Base-by-base conservation (phyloP, 345 rosid species). In the Heritiera fomes region DNA sequence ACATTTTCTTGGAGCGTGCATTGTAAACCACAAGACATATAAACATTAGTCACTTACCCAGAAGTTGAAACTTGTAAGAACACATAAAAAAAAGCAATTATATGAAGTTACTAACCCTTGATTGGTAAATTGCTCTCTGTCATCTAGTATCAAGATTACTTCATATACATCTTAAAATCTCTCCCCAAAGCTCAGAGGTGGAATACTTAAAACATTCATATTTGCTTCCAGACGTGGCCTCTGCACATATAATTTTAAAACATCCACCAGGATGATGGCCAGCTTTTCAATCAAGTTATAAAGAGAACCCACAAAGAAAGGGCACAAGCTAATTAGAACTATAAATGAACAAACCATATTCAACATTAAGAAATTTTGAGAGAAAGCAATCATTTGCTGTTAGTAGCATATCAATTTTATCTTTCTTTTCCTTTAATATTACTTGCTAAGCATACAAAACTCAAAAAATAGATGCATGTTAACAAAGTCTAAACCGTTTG, bases 161-260 rank as follows among this genome's bases (percentile, higher is more conserved):
- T 91, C 89, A 86, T 93, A 95, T 59, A 80, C 82, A 82, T 91
- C 94, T 83, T 87, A 92, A 86, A 95, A 95, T 34, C 86, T 83
- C 83, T 93, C 98, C 80, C 97, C 97, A 34, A 75, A 84, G 81
- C 79, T 80, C 78, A 95, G 85, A 80, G 97, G 97, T 43, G 99
- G 98, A 82, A 85, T 78, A 77, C 86, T 84, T 83, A 83, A 68
- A 77, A 78, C 6, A 63, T 80, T 87, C 76, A 79, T 69, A 69
- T 75, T 73, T 78, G 84, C 85, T 73, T 71, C 82, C 55, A 56
- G 23, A 78, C 79, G 74, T 41, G 89, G 77, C 83, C 83, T 82
- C 61, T 80, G 72, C 17, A 50, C 40, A 63, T 53, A 82, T 38
- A 23, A 79, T 80, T 87, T 87, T 81, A 75, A 78, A 70, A 73